These are phyloP conservation scores for Suillus americanus DNA, from an alignment of 768 basidiomycete species.

Conservation along the genomic window DNA sequence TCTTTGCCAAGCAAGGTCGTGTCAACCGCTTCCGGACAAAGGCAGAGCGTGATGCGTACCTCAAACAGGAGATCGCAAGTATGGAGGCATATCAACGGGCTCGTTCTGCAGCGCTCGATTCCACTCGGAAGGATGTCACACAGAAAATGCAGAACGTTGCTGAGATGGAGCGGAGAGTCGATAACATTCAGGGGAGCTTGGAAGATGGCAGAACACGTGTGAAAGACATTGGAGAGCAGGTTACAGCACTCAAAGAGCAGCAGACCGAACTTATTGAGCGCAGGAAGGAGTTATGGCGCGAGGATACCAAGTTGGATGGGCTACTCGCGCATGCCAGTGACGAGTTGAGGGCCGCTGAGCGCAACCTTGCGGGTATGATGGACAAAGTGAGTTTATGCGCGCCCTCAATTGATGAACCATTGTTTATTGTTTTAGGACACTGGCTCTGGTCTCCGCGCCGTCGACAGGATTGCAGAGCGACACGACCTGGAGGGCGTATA, in stretches of 20 bases:
- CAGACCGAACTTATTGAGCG: constrained; percentile 71
- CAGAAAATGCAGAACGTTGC: constrained; percentile 45
- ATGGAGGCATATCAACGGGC: constrained; percentile 59
- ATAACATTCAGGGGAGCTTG: constrained; percentile 54
- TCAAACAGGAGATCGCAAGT: constrained; percentile 75
- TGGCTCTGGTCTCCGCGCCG: constrained; percentile 80
- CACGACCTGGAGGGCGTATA: constrained; percentile 81
- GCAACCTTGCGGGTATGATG: constrained; percentile 86
- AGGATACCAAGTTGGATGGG: constrained; percentile 86
- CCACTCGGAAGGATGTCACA: constrained; percentile 50
- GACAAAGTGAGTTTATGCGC: constrained; percentile 65
- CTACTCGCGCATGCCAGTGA: constrained; percentile 74
- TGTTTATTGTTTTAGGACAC: constrained; percentile 64
- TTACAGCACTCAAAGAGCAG: constrained; percentile 61
- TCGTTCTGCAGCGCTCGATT: constrained; percentile 56
- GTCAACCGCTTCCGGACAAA: constrained; percentile 81
- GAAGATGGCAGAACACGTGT: constrained; percentile 63
- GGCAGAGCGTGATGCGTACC: constrained; percentile 79
- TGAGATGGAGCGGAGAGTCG: constrained; percentile 60
- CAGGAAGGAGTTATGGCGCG: constrained; percentile 92
- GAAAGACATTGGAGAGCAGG: constrained; percentile 60
- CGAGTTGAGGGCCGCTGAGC: constrained; percentile 79
- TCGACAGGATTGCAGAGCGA: constrained; percentile 79
- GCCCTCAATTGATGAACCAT: background rate
- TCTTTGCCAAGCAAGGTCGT: constrained; percentile 92